Base-by-base conservation (phyloP, 345 rosid genomes). In the Ceriops zippeliana region DNA sequence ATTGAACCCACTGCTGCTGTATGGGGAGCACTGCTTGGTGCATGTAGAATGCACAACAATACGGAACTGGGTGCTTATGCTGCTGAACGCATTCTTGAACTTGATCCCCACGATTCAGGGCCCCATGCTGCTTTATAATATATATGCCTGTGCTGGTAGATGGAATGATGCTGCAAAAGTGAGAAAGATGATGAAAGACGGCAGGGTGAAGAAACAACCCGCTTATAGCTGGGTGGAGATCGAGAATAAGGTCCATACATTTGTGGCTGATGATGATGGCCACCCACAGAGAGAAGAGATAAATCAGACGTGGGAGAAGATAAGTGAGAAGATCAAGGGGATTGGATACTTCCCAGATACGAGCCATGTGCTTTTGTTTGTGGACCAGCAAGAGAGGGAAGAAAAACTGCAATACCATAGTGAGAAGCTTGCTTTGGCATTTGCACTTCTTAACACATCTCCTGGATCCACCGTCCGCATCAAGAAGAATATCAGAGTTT, bases 361-460 rank as follows among this genome's bases (percentile, higher is more conserved):
- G 3, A 88, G 86, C 73, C 81, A 80, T 56, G 89, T 86, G 65
- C 71, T 82, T 52, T 80, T 78, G 70, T 85, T 75, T 69, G 85
- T 83, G 58, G 87, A 86, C 58, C 74, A 85, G 77, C 83, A 84
- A 63, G 86, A 85, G 78, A 85, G 84, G 78, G 86, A 84, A 70
- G 78, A 66, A 34, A 83, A 83, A 75, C 76, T 86, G 77, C 87
- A 88, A 68, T 74, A 75, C 60, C 93, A 85, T 65, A 88, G 93
- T 22, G 89, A 86, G 89, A 88, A 88, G 83, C 86, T 85, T 60
- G 93, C 90, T 8, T 71, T 88, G 69, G 90, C 93, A 58, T 88
- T 86, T 85, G 89, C 93, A 13, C 83, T 88, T 72, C 69, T 88
- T 21, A 82, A 72, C 61, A 82, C 84, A 0, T 82, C 86, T 37